Conservation (phyloP, 2,329 filamentous ascomycete genomes). For the Gliomastix tumulicola region DNA sequence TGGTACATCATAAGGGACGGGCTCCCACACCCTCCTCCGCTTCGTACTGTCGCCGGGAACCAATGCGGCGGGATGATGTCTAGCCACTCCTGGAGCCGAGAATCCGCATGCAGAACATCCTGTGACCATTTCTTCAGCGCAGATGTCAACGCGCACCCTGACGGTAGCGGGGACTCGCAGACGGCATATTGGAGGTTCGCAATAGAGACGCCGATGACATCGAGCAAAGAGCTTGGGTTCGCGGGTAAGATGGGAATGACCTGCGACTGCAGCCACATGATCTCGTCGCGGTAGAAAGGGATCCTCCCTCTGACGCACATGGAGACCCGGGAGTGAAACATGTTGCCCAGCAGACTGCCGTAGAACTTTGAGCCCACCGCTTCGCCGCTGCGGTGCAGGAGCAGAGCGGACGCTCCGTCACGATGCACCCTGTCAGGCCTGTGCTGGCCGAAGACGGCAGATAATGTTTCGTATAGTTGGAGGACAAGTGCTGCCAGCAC, state of each 20-base stretch:
- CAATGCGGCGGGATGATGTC: conserved; percentile 7
- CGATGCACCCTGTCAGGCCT: conserved; percentile 7
- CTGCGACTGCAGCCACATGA: conserved; percentile 3
- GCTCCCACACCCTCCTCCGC: no score
- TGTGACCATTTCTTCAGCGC: conserved; percentile 5
- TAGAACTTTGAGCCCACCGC: conserved; percentile 5
- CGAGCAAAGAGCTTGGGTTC: conserved; percentile 8
- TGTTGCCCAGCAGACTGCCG: conserved; percentile 6
- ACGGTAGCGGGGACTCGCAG: no score
- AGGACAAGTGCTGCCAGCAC: conserved; percentile 8
- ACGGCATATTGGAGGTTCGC: conserved; percentile 4
- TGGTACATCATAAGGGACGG: conserved; percentile 4
- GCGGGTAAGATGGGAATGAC: conserved; percentile 6
- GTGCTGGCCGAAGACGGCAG: conserved; percentile 6
- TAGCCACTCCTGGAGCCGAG: conserved; percentile 8
- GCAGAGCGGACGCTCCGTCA: conserved; percentile 9
- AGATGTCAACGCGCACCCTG: no score
- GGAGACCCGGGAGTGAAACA: conserved; percentile 9
- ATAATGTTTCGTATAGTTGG: conserved; percentile 9
- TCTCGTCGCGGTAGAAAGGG: not conserved
- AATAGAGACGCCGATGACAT: conserved; percentile 9
- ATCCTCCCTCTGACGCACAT: conserved; percentile 4
- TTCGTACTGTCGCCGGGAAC: conserved; percentile 4
- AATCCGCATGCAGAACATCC: conserved; percentile 5
- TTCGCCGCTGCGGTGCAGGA: conserved; percentile 5